A percentile compares a stretch with the other conserved stretches of the same genome.
These are phyloP conservation scores for Fragaria nilgerrensis DNA, from an alignment of 306 rosid genomes.

Conservation along the genomic window DNA sequence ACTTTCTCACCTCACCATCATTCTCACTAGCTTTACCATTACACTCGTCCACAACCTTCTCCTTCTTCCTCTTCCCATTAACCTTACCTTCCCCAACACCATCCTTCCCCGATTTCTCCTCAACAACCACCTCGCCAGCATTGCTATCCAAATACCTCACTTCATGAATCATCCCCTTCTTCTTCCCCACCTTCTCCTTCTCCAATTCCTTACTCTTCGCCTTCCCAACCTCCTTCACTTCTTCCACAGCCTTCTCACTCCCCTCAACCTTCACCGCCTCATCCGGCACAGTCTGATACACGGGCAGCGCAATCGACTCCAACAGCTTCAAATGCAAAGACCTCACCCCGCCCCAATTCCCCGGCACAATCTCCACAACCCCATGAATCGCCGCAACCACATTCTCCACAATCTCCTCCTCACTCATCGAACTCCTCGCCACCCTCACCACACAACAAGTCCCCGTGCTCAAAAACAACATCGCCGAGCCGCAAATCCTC, in stretches of 20 bases:
- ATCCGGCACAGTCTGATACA: constrained; percentile 65
- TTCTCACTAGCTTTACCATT: constrained; percentile 14
- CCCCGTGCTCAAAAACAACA: constrained; percentile 59
- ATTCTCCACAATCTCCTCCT: constrained; percentile 55
- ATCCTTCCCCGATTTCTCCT: constrained; percentile 23
- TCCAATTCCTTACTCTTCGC: constrained; percentile 2
- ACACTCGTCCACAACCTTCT: constrained; percentile 27
- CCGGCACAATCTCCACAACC: constrained; percentile 54
- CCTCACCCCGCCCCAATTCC: constrained; percentile 71
- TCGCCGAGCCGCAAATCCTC: constrained; percentile 41
- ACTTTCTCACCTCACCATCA: not conserved
- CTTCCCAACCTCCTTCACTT: constrained; percentile 7
- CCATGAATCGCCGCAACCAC: constrained; percentile 53
- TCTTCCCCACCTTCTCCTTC: constrained; percentile 31
- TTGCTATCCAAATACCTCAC: constrained; percentile 65
- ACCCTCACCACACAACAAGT: constrained; percentile 78
- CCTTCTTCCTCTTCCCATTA: constrained; percentile 48
- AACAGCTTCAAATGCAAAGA: constrained; percentile 72
- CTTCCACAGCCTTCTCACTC: constrained; percentile 7
- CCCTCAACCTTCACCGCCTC: constrained; percentile 57
- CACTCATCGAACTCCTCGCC: constrained; percentile 48
- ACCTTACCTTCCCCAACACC: constrained; percentile 16
- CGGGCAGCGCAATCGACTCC: constrained; percentile 63
- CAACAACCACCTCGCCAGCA: constrained; percentile 28
- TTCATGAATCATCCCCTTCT: constrained; percentile 76